These are phyloP conservation scores for Thelonectria rubi DNA, from an alignment of 2,329 filamentous ascomycete genomes.

Conservation along the genomic window DNA sequence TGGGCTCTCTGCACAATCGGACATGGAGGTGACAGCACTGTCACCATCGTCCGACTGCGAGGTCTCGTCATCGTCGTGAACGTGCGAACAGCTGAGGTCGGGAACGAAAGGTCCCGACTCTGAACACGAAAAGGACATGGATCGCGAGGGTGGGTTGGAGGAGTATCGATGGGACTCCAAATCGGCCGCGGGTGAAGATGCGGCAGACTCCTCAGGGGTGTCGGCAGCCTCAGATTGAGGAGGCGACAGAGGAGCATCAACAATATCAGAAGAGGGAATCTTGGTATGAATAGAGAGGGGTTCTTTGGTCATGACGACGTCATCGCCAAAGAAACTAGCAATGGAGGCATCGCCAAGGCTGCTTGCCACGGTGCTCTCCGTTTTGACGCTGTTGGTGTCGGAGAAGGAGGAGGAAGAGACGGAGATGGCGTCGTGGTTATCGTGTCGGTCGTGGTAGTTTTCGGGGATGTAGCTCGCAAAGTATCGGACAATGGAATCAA, in stretches of 20 bases:
- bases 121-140: slow-evolving; percentile 62
- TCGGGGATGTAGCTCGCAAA: slow-evolving; percentile 67
- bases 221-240: slow-evolving; percentile 58
- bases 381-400: slow-evolving; percentile 50
- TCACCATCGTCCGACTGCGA: slow-evolving; percentile 58
- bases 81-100: slow-evolving; percentile 42
- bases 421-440: slow-evolving; percentile 50
- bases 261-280: slow-evolving; percentile 31
- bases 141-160: slow-evolving; percentile 56
- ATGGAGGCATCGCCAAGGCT: slow-evolving; percentile 51
- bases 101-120: slow-evolving; percentile 54
- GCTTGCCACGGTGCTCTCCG: slow-evolving; percentile 51
- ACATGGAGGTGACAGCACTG: slow-evolving; percentile 55
- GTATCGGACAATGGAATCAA: slow-evolving; percentile 68
- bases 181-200: slow-evolving; percentile 48
- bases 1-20: slow-evolving; percentile 55
- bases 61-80: slow-evolving; percentile 53
- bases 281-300: slow-evolving; percentile 47
- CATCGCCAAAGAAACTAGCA: slow-evolving; percentile 55
- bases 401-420: slow-evolving; percentile 51
- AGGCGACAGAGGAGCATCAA: slow-evolving; percentile 47
- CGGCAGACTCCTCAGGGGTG: slow-evolving; percentile 55
- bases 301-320: slow-evolving; percentile 56
- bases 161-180: slow-evolving; percentile 45
- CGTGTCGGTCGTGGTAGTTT: slow-evolving; percentile 55